Evolutionary conservation across 2,329 filamentous ascomycete species (phyloP), one percentile per base, ranked within the genome.

Genomic region (Colletotrichum sp.): DNA sequence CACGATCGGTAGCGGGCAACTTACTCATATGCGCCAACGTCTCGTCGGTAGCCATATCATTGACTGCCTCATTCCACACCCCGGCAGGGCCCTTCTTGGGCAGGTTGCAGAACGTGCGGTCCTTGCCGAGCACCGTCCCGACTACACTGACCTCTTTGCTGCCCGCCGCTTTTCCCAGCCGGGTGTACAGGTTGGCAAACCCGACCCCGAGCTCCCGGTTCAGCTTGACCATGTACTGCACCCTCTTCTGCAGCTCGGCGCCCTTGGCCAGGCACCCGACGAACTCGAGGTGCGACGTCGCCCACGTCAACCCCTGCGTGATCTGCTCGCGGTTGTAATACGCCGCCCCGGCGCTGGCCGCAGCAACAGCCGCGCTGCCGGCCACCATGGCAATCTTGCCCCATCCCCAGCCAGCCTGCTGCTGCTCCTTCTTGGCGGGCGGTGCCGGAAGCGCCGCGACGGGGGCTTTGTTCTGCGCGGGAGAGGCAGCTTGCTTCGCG

Each of bases 241-340:
- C 89, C 36, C 97, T 92, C 81, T 92, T 91, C 79, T 93, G 92
- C 78, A 99, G 88, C 81, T 98, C 96, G 80, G 96, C 94, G 6
- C 92, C 92, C n/a, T 95, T 92, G 64, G 95, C 94, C 9, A 99
- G 90, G 81, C 95, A 98, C 3, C 96, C 95, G 2, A 99, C 95
- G 81, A 99, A 99, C 84, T 97, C 95, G 30, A 99, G 91, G 85
- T 99, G 97, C 44, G 95, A 97, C 18, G 94, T 92, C 16, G 95
- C 95, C 96, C 96, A 99, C 12, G 88, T 88, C 87, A 93, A 93
- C 9, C 96, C 94, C 76, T 93, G 90, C 4, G 90, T 91, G 77
- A 99, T 92, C 78, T 95, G 93, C 36, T 98, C 95, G 71, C 95
- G 92, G 80, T 97, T 96, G 80, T 94, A 89, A 87, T 98, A 99